phyloP scores from a whole-genome alignment of 2,329 filamentous ascomycete genomes.

The Leptographium radiaticola region DNA sequence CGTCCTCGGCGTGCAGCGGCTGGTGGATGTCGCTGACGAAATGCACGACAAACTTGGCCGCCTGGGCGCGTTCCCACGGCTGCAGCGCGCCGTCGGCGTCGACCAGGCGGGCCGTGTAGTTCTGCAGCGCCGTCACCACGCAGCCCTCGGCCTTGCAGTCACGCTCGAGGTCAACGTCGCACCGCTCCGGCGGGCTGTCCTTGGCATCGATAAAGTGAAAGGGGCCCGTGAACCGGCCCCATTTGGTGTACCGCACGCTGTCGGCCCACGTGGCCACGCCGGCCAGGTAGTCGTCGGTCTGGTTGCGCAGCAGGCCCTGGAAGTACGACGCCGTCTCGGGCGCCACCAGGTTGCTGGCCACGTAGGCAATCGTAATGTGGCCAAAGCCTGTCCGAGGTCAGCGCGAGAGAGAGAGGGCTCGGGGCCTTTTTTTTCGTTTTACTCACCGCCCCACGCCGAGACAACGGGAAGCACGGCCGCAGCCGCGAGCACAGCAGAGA shows the following conservation, averaged over 20 bases:
- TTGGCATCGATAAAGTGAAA: slow-evolving; percentile 61
- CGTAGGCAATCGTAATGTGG: slow-evolving; percentile 51
- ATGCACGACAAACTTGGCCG: slow-evolving; percentile 54
- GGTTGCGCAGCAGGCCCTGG: slow-evolving; percentile 41
- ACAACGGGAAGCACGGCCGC: slow-evolving; percentile 20
- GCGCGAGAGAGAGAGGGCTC: background rate
- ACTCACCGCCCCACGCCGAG: slow-evolving; percentile 29
- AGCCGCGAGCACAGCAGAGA: slow-evolving; percentile 14
- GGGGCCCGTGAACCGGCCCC: slow-evolving; percentile 45
- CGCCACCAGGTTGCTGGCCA: slow-evolving; percentile 47
- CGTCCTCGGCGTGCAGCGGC: slow-evolving; percentile 52
- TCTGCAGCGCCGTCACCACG: slow-evolving; percentile 45
- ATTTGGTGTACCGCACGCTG: slow-evolving; percentile 50
- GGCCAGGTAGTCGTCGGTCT: slow-evolving; percentile 45
- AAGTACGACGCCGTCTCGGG: slow-evolving; percentile 42
- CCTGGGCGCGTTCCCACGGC: slow-evolving; percentile 36
- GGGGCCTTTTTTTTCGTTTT: background rate
- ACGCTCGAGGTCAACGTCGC: slow-evolving; percentile 43
- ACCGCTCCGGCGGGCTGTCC: slow-evolving; percentile 44
- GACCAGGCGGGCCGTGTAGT: slow-evolving; percentile 44
- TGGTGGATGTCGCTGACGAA: slow-evolving; percentile 61
- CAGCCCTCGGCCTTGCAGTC: slow-evolving; percentile 52
- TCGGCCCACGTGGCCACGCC: slow-evolving; percentile 56
- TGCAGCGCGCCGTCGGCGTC: slow-evolving; percentile 26
- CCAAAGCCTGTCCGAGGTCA: slow-evolving; percentile 35